Conservation (phyloP, 202 grass and related monocot species). For the Dendrocalamus latiflorus region DNA sequence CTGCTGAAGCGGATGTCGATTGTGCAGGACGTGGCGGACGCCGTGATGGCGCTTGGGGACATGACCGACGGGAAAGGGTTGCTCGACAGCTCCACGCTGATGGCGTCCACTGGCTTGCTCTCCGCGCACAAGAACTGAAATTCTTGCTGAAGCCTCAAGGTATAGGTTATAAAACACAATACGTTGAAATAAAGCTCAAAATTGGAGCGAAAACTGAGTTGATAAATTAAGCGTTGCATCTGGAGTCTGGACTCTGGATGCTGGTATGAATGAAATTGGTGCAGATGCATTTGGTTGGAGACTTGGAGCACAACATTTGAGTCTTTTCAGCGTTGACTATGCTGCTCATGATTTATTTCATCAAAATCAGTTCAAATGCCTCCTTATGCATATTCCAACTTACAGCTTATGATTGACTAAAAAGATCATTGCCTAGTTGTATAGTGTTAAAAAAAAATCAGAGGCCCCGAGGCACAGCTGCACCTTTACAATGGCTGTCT, state of each 20-base stretch:
- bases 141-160: slow-evolving; percentile 43
- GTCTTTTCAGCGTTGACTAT: too few species aligned
- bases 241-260: slow-evolving; percentile 11
- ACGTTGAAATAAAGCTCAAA: slow-evolving; percentile 30
- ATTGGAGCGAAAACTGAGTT: background rate
- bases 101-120: slow-evolving; percentile 68
- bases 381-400: background rate
- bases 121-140: slow-evolving; percentile 87
- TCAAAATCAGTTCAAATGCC: background rate
- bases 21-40: slow-evolving; percentile 79
- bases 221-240: background rate
- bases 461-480: background rate
- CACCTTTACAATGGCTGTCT: background rate
- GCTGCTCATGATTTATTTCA: slow-evolving; percentile 6
- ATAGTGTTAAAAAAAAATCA: background rate
- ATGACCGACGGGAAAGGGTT: slow-evolving; percentile 55
- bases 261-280: slow-evolving; percentile 3
- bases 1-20: slow-evolving; percentile 65
- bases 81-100: slow-evolving; percentile 50
- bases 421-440: background rate
- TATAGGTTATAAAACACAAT: slow-evolving; percentile 23
- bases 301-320: background rate
- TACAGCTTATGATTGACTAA: background rate
- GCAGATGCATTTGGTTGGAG: background rate
- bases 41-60: slow-evolving; percentile 78